Base-by-base conservation (phyloP, 2,329 filamentous ascomycete species). In the Pezicula radicicola region DNA sequence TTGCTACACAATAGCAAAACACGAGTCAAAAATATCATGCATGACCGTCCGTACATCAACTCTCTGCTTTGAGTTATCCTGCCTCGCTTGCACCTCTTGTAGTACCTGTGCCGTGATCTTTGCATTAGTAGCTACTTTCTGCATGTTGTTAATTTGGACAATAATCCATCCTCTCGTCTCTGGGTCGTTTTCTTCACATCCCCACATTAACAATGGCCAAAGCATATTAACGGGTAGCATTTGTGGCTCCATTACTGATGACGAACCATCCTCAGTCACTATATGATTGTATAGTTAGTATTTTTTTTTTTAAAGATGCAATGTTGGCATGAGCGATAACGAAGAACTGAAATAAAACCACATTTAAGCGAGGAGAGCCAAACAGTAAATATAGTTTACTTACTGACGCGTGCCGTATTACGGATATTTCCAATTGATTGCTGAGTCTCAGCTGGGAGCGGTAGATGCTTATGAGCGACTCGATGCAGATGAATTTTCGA, bases 141-240 rank as follows among this genome's bases (percentile, higher is more conserved):
- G 71, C 72, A 77, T 77, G 12, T 67, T 62, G 8, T 69, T 65
- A 16, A 83, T 79, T 51, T 76, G 72, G 6, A 70, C 63, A 28
- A 72, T 68, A 49, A 83, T 80, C 78, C 79, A 81, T 6, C 57
- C 62, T 44, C 77, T 68, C 58, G 80, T 75, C 4, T 70, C 68
- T 0, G 63, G 39, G 44, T 76, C 73, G n/a, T 78, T 74, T 55
- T 80, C 78, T 60, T 83, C 79, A 8, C 72, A 75, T 0, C 79
- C 79, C 55, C 77, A 70, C 74, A 83, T 79, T 39, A 83, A 65
- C 7, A 81, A 63, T 1, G 79, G 79, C 80, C 78, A 83, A 5
- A 83, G 68, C 69, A 81, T 75, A 53, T 78, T 82, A 45, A 80
- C 76, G 0, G 79, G 78, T 2, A 81, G 65, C 8, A 75, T 68